Evolutionary conservation across 2,329 filamentous ascomycete species (phyloP).

Genomic region (Pseudogymnoascus sp.): DNA sequence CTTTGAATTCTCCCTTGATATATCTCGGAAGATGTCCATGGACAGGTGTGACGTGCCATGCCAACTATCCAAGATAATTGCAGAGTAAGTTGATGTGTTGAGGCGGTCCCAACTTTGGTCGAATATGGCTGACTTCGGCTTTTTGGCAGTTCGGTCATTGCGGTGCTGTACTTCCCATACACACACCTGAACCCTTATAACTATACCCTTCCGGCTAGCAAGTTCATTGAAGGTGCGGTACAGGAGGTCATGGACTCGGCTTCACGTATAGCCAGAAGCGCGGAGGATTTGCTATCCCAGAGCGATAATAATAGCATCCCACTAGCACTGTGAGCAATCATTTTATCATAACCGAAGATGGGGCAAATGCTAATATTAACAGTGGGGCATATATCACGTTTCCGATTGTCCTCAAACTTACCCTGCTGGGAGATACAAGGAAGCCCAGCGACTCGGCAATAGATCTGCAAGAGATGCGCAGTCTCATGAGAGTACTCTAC

Average conservation of each 20-base stretch:
- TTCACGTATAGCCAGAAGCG: conserved; percentile 6
- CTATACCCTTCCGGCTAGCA: background rate
- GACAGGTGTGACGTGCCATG: conserved; percentile 4
- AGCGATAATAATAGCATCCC: conserved; percentile 4
- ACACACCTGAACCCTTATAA: background rate
- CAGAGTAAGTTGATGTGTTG: background rate
- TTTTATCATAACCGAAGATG: background rate
- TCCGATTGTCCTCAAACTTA: conserved; percentile 3
- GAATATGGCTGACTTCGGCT: background rate
- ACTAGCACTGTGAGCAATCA: conserved; percentile 7
- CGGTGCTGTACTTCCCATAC: conserved; percentile 1
- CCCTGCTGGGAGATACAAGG: background rate
- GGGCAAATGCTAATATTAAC: background rate
- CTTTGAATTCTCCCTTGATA: conserved; percentile 3
- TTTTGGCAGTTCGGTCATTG: background rate
- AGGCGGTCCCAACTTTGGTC: background rate
- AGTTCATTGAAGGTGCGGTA: conserved; percentile 4
- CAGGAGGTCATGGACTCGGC: background rate
- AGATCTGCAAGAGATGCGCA: conserved; percentile 9
- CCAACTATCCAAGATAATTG: conserved; percentile 6
- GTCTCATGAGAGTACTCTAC: background rate
- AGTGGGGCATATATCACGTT: conserved; percentile 7
- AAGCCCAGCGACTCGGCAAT: background rate
- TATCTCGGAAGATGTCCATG: background rate
- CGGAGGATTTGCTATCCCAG: background rate